These are phyloP conservation scores for Cercospora citrullina DNA, from an alignment of 2,329 filamentous ascomycete species.

Conservation along the genomic window DNA sequence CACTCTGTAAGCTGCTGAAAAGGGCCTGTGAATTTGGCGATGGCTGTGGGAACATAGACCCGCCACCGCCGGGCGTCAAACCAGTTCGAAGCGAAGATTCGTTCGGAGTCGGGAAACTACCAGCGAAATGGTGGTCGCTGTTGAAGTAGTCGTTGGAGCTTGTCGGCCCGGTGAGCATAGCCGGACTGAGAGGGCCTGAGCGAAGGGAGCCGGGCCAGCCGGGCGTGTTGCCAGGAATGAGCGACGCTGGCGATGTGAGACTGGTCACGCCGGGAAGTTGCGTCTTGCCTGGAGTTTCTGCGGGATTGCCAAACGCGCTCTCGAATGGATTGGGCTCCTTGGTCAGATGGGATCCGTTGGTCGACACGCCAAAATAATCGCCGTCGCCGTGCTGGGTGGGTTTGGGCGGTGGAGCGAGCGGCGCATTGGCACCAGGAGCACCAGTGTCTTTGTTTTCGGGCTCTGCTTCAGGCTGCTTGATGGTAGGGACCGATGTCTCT, in stretches of 20 bases:
- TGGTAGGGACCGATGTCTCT: conserved; percentile 35
- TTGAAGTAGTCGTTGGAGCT: conserved; percentile 76
- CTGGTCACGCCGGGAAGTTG: conserved; percentile 87
- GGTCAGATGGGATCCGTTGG: conserved; percentile 54
- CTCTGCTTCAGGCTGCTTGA: conserved; percentile 38
- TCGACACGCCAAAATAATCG: conserved; percentile 54
- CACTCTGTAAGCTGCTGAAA: conserved; percentile 74
- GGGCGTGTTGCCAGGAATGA: conserved; percentile 71
- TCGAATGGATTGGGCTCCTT: conserved; percentile 96
- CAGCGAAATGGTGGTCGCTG: conserved; percentile 70
- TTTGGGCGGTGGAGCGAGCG: conserved; percentile 55
- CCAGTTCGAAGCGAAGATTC: conserved; percentile 91
- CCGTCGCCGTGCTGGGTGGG: conserved; percentile 47
- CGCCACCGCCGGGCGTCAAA: conserved; percentile 88
- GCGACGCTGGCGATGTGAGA: conserved; percentile 83
- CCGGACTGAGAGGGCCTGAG: conserved; percentile 90
- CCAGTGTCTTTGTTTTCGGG: conserved; percentile 32
- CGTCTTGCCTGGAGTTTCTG: conserved; percentile 76
- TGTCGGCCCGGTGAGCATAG: conserved; percentile 86
- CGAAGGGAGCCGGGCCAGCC: conserved; percentile 87
- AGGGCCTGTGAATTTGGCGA: conserved; percentile 84
- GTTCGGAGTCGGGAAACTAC: conserved; percentile 91
- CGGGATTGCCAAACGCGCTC: conserved; percentile 75
- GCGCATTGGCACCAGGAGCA: conserved; percentile 46
- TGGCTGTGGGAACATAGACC: conserved; percentile 93